A percentile compares a stretch with the other conserved stretches of the same genome.
Conservation (phyloP, 352 stramenopile genomes). For the Globisporangium nunn region DNA sequence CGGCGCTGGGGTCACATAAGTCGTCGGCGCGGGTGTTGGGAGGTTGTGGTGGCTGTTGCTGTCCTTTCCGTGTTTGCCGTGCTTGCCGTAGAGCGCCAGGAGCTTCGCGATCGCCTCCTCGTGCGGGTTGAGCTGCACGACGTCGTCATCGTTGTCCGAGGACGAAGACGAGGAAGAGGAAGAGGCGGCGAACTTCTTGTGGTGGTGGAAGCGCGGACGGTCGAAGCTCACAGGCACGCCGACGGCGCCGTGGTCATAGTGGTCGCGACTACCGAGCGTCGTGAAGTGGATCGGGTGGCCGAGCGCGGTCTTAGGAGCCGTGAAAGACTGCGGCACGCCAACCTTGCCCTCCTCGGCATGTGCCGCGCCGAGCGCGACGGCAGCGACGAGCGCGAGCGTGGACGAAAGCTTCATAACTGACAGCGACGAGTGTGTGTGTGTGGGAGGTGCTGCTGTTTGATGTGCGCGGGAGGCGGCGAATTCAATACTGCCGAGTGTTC, state of each 20-base stretch:
- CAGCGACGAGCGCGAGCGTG: slow-evolving; percentile 3
- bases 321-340: background rate
- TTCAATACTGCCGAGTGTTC: background rate
- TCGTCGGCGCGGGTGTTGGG: slow-evolving; percentile 12
- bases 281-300: slow-evolving; percentile 3
- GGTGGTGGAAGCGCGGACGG: background rate
- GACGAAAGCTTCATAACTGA: slow-evolving; percentile 15
- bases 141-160: background rate
- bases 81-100: slow-evolving; percentile 12
- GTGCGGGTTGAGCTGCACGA: slow-evolving; percentile 7
- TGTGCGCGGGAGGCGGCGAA: slow-evolving; percentile 7
- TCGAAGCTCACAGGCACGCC: slow-evolving; percentile 6
- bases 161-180: slow-evolving; percentile 5
- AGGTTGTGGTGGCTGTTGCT: background rate
- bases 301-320: background rate
- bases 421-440: too few species aligned
- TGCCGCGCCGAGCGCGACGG: background rate
- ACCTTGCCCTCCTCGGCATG: slow-evolving; percentile 1
- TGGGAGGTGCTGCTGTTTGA: background rate
- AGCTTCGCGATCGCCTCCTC: slow-evolving; percentile 4
- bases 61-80: background rate
- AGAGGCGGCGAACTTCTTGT: slow-evolving; percentile 1
- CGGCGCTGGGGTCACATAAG: slow-evolving; percentile 9
- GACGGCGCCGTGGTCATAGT: background rate
- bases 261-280: background rate